phyloP scores from a whole-genome alignment of 176 grass and related monocot genomes.

The Areca catechu region DNA sequence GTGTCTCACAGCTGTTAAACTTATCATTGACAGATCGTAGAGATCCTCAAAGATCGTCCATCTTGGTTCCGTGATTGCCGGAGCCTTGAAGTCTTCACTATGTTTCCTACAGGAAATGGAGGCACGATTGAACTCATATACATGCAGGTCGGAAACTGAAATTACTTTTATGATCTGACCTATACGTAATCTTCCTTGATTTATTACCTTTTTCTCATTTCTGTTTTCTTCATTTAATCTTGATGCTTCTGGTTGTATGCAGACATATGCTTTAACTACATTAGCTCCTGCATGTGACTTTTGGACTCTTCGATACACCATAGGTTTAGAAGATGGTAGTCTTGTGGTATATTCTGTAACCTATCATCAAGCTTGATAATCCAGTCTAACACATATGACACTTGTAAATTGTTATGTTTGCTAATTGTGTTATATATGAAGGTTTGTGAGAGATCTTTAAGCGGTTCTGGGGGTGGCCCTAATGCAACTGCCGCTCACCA shows the following conservation, averaged over 20 bases:
- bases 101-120: conserved; percentile 86
- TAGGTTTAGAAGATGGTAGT: conserved; percentile 75
- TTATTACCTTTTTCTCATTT: neutral
- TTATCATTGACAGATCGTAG: conserved; percentile 49
- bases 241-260: conserved; percentile 7
- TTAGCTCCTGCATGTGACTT: conserved; percentile 90
- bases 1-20: conserved; percentile 10
- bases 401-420: conserved; percentile 12
- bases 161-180: conserved; percentile 1
- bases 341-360: conserved; percentile 47
- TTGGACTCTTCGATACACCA: conserved; percentile 92
- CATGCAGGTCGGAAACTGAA: conserved; percentile 67
- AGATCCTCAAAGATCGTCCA: conserved; percentile 83
- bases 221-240: conserved; percentile 5
- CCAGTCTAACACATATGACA: too few species aligned
- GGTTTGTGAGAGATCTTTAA: conserved; percentile 97
- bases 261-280: conserved; percentile 97
- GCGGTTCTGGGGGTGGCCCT: conserved; percentile 69
- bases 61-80: conserved; percentile 95
- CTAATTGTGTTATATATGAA: conserved; percentile 15
- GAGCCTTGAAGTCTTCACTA: conserved; percentile 81
- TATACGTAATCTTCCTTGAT: neutral
- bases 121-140: conserved; percentile 82
- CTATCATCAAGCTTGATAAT: neutral
- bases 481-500: conserved; percentile 54